phyloP scores from a whole-genome alignment of 352 stramenopile species.

The Globisporangium middletonii region DNA sequence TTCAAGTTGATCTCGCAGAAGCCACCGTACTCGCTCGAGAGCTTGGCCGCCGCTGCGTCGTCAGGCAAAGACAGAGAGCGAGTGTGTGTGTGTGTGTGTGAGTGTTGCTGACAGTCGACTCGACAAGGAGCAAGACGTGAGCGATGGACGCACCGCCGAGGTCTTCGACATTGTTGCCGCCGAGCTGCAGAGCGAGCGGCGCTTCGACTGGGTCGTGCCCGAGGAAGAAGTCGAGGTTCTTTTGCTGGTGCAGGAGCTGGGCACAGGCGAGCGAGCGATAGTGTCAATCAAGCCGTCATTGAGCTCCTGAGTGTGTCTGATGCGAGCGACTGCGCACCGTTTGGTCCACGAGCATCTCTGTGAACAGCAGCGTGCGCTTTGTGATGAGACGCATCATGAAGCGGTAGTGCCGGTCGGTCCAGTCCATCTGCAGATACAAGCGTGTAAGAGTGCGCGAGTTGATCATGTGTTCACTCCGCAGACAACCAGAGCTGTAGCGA shows the following conservation, averaged over 20 bases:
- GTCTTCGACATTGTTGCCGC: constrained; percentile 85
- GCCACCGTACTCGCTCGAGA: constrained; percentile 84
- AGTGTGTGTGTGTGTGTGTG: not conserved
- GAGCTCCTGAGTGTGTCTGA: not conserved
- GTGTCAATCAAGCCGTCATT: not conserved
- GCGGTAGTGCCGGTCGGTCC: constrained; percentile 94
- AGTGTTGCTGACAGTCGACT: too few relatives aligned
- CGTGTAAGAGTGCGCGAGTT: not conserved
- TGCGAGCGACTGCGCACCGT: constrained; percentile 59
- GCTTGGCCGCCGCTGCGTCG: constrained; percentile 43
- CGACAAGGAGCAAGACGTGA: not conserved
- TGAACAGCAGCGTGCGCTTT: constrained; percentile 92
- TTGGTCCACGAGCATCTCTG: constrained; percentile 98
- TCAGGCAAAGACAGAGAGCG: not conserved
- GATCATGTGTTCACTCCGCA: not conserved
- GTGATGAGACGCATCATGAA: constrained; percentile 95
- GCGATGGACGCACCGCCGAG: constrained; percentile 46
- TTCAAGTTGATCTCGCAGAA: constrained; percentile 97
- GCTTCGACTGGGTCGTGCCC: constrained; percentile 78
- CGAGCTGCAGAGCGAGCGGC: constrained; percentile 92
- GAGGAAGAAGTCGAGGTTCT: constrained; percentile 88
- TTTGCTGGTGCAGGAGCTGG: constrained; percentile 76
- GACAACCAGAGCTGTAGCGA: not conserved
- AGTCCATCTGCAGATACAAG: constrained; percentile 89
- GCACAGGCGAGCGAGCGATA: not conserved